A percentile compares a stretch with the other conserved stretches of the same genome.
Evolutionary conservation across 495 filamentous ascomycete species (phyloP).

Genomic region (Choiromyces venosus): DNA sequence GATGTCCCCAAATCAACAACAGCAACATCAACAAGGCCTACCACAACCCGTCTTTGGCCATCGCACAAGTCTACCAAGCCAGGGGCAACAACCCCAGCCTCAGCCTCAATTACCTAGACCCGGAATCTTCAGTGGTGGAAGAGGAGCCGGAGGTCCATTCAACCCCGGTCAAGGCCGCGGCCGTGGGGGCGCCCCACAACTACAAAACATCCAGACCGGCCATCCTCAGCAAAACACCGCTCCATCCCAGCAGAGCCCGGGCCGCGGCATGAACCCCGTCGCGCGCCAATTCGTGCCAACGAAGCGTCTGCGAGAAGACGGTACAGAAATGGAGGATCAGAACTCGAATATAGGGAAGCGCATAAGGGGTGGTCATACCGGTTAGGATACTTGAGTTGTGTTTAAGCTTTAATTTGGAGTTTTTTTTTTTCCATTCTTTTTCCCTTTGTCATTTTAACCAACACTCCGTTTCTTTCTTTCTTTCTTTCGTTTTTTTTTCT

Average conservation of each 20-base stretch:
- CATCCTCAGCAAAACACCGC: constrained; percentile 21
- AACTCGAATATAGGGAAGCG: constrained; percentile 26
- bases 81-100: constrained; percentile 21
- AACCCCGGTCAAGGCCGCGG: constrained; percentile 29
- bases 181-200: constrained; percentile 25
- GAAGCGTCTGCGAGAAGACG: constrained; percentile 30
- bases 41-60: constrained; percentile 28
- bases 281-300: constrained; percentile 40
- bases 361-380: constrained; percentile 27
- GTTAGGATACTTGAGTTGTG: too few species aligned
- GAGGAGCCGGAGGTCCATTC: constrained; percentile 21
- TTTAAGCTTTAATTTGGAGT: background rate
- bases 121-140: constrained; percentile 19
- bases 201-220: constrained; percentile 33
- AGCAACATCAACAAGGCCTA: constrained; percentile 20
- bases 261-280: constrained; percentile 37
- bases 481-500: background rate
- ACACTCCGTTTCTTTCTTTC: background rate
- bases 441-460: background rate
- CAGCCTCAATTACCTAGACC: constrained; percentile 30
- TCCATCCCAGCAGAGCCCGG: constrained; percentile 21
- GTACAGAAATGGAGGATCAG: constrained; percentile 31
- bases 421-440: background rate
- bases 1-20: constrained; percentile 23
- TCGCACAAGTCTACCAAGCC: constrained; percentile 21